Evolutionary conservation across 305 asterid genomes (phyloP), one percentile per base, ranked within the genome.

Genomic region (Petunia hybrid): DNA sequence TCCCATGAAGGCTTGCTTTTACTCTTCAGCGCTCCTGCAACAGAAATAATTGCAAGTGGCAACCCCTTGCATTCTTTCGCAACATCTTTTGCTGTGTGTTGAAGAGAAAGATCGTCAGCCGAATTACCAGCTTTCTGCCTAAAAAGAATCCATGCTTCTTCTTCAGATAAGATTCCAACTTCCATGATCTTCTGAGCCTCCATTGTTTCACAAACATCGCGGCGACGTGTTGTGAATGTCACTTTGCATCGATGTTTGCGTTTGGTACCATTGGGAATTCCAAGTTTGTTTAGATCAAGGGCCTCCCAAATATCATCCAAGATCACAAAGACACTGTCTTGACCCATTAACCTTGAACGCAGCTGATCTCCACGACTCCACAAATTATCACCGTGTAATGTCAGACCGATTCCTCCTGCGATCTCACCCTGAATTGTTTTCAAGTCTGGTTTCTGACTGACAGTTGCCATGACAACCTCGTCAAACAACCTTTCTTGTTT

Each of bases 291-390:
- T 39, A 88, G 38, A 8, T 81, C 60, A n/a, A 84, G 35, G 10
- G 42, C 1, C 43, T 76, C 51, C 89, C 87, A 89, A 31, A 86
- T 35, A 80, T 89, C 90, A 61, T 85, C 90, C 3, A 88, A 6
- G 12, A 88, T 76, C 1, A 89, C 2, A 8, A 87, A 83, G 10
- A 2, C 62, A 65, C 14, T 77, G 22, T 61, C 79, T 2, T 0
- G 4, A 13, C 0, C 65, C 48, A 86, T 13, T 56, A 87, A 80
- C 5, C 36, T n/a, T 8, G 53, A 1, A n/a, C 5, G 41, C 65
- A 89, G 62, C 60, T 6, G 56, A 12, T 42, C 56, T 60, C 88
- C 87, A 40, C 86, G 77, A 40, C 9, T 38, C 0, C 1, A 6
- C 1, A 6, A 0, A 70, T 45, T n/a, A 4, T 67, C 51, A 6